phyloP scores from a whole-genome alignment of 768 basidiomycete species.

The Lentinula boryana region DNA sequence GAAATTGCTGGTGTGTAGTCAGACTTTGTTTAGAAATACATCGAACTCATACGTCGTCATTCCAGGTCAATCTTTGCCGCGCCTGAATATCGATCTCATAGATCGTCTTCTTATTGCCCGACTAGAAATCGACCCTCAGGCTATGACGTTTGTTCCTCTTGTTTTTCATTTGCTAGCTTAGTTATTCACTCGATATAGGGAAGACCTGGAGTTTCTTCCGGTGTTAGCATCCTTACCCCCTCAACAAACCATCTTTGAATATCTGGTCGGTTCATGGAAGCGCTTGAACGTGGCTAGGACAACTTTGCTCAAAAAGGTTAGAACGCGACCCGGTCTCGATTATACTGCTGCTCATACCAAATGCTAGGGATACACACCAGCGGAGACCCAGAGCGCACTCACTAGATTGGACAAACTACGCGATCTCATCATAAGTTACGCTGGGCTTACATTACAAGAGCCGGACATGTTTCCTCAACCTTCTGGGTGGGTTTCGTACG shows the following conservation, averaged over 20 bases:
- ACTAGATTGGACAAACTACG: conserved; percentile 68
- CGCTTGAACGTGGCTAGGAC: conserved; percentile 56
- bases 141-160: conserved; percentile 52
- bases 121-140: conserved; percentile 70
- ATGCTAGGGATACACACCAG: conserved; percentile 50
- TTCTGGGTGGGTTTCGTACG: conserved; percentile 37
- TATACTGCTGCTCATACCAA: neutral
- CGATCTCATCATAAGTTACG: conserved; percentile 83
- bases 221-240: conserved; percentile 73
- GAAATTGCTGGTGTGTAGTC: conserved; percentile 45
- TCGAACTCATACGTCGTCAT: neutral
- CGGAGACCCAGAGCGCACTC: conserved; percentile 57
- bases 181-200: conserved; percentile 29
- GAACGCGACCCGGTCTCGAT: neutral
- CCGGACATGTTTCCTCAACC: conserved; percentile 96
- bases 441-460: conserved; percentile 84
- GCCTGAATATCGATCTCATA: conserved; percentile 49
- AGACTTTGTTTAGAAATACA: neutral
- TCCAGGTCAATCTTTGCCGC: conserved; percentile 28
- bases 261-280: conserved; percentile 89
- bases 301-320: conserved; percentile 59
- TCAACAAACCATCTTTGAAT: conserved; percentile 82
- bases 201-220: conserved; percentile 69
- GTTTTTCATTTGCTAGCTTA: conserved; percentile 5
- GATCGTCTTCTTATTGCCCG: conserved; percentile 83